These are phyloP conservation scores for Plasmodium berghei DNA, from an alignment of 169 alveolate species.

Conservation along the genomic window DNA sequence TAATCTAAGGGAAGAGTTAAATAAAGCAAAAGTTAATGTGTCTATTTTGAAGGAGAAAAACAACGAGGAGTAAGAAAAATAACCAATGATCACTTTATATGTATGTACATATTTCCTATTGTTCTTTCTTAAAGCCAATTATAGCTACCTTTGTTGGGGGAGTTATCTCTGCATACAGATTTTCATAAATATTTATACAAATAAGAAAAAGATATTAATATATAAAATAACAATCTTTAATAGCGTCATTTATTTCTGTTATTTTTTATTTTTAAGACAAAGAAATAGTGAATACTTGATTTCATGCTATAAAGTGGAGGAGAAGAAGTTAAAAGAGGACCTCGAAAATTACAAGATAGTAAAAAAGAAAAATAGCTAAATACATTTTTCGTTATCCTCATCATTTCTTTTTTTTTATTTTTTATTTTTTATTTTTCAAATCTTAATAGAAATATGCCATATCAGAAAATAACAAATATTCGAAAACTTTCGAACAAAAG, in stretches of 20 bases:
- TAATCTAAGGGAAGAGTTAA: conserved; percentile 32
- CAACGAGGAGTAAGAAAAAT: conserved; percentile 28
- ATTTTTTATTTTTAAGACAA: conserved; percentile 6
- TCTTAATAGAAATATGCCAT: conserved; percentile 50
- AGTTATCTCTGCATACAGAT: too few species aligned
- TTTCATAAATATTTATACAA: too few species aligned
- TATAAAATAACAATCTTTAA: too few species aligned
- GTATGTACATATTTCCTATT: background rate
- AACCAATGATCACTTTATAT: background rate
- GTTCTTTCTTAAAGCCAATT: too few species aligned
- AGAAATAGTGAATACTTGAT: conserved; percentile 22
- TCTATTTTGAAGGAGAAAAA: conserved; percentile 15
- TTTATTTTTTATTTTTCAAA: conserved; percentile 9
- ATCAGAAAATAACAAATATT: conserved; percentile 37
- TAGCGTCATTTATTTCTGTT: background rate
- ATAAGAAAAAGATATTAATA: too few species aligned
- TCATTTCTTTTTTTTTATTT: conserved; percentile 20
- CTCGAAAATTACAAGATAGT: conserved; percentile 40
- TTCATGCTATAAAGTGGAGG: conserved; percentile 50
- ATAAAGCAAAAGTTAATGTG: conserved; percentile 15
- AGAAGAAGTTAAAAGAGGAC: conserved; percentile 49
- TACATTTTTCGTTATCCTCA: background rate
- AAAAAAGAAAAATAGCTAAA: background rate
- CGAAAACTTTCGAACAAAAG: conserved; percentile 37
- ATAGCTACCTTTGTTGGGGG: too few species aligned